Evolutionary conservation across 495 filamentous ascomycete genomes (phyloP).

Genomic region (Aspergillus homomorphus): DNA sequence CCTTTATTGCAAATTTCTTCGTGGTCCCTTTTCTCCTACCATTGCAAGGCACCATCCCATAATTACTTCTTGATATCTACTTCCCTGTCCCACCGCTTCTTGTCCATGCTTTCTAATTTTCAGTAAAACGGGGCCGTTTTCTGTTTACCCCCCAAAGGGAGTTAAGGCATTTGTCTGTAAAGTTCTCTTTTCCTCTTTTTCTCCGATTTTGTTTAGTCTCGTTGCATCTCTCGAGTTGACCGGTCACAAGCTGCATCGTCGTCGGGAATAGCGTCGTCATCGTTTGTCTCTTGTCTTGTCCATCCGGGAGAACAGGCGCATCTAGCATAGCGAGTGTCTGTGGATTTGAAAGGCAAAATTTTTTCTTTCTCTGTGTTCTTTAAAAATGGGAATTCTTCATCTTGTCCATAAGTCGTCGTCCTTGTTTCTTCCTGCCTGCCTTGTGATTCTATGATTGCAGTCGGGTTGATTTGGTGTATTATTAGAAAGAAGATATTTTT

Average conservation of each 20-base stretch:
- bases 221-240: background rate
- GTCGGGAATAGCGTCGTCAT: background rate
- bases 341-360: constrained; percentile 4
- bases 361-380: constrained; percentile 15
- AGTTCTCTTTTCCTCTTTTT: background rate
- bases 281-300: background rate
- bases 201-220: no score
- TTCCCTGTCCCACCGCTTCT: constrained; percentile 1
- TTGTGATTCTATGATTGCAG: background rate
- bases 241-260: background rate
- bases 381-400: background rate
- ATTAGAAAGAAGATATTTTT: background rate
- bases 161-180: background rate
- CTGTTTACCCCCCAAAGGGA: background rate
- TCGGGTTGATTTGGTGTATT: background rate
- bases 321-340: background rate
- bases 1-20: background rate
- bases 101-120: constrained; percentile 5
- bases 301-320: background rate
- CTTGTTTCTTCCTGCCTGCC: background rate
- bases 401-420: background rate
- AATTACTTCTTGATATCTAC: background rate
- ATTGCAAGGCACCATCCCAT: background rate
- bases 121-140: background rate
- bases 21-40: background rate